Percentiles rank a stretch among this genome's conserved stretches.
Conservation (phyloP, 805 yeast species). For the Starmera dryadoides region DNA sequence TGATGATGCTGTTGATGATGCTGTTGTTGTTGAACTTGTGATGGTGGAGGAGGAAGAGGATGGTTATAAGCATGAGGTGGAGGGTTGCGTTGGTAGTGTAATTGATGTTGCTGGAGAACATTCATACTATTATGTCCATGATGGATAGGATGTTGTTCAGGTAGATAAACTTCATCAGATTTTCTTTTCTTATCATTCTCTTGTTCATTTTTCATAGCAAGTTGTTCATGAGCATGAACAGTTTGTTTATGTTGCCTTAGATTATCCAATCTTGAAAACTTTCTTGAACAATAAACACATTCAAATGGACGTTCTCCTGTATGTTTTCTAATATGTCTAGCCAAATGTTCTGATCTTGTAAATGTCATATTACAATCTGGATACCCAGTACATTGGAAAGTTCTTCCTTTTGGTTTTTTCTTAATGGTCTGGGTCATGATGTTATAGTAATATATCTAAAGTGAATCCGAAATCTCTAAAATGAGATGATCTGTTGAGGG, state of each 20-base stretch:
- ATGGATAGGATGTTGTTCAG: neutral
- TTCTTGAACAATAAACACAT: slow-evolving; percentile 74
- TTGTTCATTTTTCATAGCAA: neutral
- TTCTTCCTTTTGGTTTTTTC: slow-evolving; percentile 48
- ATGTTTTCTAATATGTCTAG: slow-evolving; percentile 87
- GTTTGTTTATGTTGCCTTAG: slow-evolving; percentile 89
- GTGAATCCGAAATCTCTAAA: too few relatives aligned
- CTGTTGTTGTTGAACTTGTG: too few relatives aligned
- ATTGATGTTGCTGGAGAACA: neutral
- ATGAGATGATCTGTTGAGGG: too few relatives aligned
- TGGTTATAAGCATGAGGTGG: too few relatives aligned
- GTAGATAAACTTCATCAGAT: neutral
- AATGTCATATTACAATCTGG: slow-evolving; percentile 85
- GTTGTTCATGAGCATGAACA: slow-evolving; percentile 43
- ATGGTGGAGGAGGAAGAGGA: too few relatives aligned
- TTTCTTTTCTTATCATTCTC: neutral
- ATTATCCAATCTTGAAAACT: slow-evolving; percentile 80
- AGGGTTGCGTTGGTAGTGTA: too few relatives aligned
- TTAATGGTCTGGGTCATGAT: slow-evolving; percentile 11
- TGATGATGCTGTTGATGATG: too few relatives aligned
- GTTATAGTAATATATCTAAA: too few relatives aligned
- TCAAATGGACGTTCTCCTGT: slow-evolving; percentile 93
- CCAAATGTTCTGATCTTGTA: slow-evolving; percentile 86
- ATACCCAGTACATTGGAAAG: slow-evolving; percentile 81
- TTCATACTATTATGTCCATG: neutral